phyloP scores from a whole-genome alignment of 2,329 filamentous ascomycete species.

The Cladosporium sp. region DNA sequence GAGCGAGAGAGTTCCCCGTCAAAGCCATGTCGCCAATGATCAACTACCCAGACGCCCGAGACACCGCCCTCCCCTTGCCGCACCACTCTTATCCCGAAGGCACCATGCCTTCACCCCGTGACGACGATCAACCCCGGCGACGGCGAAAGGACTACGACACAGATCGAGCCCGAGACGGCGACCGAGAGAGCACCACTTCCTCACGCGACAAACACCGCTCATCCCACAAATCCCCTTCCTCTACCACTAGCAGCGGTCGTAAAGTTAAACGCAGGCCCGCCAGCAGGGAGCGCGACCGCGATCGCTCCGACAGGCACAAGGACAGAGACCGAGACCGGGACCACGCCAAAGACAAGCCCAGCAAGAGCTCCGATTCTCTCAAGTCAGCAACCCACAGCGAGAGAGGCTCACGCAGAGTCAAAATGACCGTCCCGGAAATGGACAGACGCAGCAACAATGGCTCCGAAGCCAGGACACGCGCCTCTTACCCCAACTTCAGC shows the following conservation, averaged over 20 bases:
- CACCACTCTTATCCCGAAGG: slow-evolving; percentile 6
- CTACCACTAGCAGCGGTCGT: slow-evolving; percentile 22
- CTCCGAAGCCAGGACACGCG: slow-evolving; percentile 35
- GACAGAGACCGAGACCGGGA: slow-evolving; percentile 25
- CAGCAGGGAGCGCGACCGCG: slow-evolving; percentile 26
- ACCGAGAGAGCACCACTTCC: slow-evolving; percentile 7
- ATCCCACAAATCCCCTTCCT: slow-evolving; percentile 25
- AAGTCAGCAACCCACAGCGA: slow-evolving; percentile 17
- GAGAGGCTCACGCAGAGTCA: slow-evolving; percentile 14
- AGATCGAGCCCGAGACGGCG: slow-evolving; percentile 22
- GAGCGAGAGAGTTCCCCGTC: no score
- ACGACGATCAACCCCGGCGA: slow-evolving; percentile 25
- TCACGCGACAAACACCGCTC: slow-evolving; percentile 26
- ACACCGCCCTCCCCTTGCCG: slow-evolving; percentile 12
- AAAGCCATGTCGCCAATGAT: slow-evolving; percentile 3
- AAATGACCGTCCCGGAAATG: slow-evolving; percentile 43
- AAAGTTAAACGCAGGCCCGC: slow-evolving; percentile 21
- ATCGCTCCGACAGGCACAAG: slow-evolving; percentile 16
- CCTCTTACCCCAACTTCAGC: slow-evolving; percentile 79
- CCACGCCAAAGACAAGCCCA: slow-evolving; percentile 14
- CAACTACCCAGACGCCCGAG: slow-evolving; percentile 10
- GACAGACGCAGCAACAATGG: slow-evolving; percentile 37
- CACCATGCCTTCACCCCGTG: slow-evolving; percentile 10
- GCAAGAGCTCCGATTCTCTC: slow-evolving; percentile 20
- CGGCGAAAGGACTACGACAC: slow-evolving; percentile 30